Evolutionary conservation across 2,329 filamentous ascomycete genomes (phyloP).

Genomic region (Calonectria leucothoes): DNA sequence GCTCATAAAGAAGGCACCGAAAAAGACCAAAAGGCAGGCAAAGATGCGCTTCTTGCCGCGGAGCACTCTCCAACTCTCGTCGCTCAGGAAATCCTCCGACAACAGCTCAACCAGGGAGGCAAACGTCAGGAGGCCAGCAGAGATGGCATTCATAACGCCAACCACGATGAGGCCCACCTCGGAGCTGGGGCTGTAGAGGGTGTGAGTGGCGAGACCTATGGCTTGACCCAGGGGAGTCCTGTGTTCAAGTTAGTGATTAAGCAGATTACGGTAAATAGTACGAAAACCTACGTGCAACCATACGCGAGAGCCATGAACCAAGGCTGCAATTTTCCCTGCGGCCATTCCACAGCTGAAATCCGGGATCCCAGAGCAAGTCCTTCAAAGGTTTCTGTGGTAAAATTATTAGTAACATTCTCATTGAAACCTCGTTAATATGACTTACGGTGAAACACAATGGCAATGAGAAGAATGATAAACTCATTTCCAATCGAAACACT

Average conservation of each 20-base stretch:
- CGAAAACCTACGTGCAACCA: constrained; percentile 59
- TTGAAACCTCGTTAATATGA: background rate
- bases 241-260: constrained; percentile 32
- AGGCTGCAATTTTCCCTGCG: constrained; percentile 55
- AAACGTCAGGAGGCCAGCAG: constrained; percentile 77
- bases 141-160: constrained; percentile 80
- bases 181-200: constrained; percentile 75
- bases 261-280: background rate
- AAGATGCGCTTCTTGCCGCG: constrained; percentile 63
- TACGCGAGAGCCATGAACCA: constrained; percentile 70
- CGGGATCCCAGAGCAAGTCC: constrained; percentile 74
- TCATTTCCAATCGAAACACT: constrained; percentile 81
- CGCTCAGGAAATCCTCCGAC: constrained; percentile 77
- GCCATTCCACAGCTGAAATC: constrained; percentile 67
- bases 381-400: constrained; percentile 55
- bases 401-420: constrained; percentile 5
- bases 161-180: constrained; percentile 76
- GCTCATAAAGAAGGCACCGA: constrained; percentile 72
- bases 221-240: constrained; percentile 80
- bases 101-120: constrained; percentile 78
- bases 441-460: constrained; percentile 79
- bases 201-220: constrained; percentile 76
- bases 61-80: constrained; percentile 70
- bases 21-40: constrained; percentile 68
- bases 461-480: constrained; percentile 82